phyloP scores from a whole-genome alignment of 73 alveolate species.

The Strombidium stylifer region DNA sequence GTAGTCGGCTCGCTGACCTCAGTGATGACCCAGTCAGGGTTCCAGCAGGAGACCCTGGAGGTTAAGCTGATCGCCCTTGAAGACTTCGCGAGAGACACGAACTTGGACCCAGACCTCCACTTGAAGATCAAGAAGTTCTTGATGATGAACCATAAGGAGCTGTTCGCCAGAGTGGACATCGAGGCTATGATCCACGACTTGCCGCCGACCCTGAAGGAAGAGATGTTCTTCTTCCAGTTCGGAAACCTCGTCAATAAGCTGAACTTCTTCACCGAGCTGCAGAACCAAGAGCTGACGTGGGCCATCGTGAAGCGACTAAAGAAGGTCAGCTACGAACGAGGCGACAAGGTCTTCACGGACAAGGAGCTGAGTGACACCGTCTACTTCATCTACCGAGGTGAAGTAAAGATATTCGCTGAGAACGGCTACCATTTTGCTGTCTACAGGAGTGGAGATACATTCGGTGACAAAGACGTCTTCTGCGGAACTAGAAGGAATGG shows the following conservation, averaged over 20 bases:
- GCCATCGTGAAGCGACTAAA: too few species aligned
- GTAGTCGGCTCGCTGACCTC: slow-evolving; percentile 85
- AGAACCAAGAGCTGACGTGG: slow-evolving; percentile 15
- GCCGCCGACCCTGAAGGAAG: slow-evolving; percentile 56
- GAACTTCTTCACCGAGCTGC: slow-evolving; percentile 7
- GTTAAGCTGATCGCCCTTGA: slow-evolving; percentile 37
- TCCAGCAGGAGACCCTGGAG: slow-evolving; percentile 23
- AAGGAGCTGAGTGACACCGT: too few species aligned
- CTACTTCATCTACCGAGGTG: too few species aligned
- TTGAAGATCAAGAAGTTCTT: slow-evolving; percentile 61
- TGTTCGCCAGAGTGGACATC: slow-evolving; percentile 37
- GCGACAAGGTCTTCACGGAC: too few species aligned
- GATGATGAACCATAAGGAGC: slow-evolving; percentile 50
- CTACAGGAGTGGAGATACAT: too few species aligned
- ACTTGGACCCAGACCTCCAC: slow-evolving; percentile 53
- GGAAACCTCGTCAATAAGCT: slow-evolving; percentile 1
- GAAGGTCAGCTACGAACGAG: too few species aligned
- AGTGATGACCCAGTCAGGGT: slow-evolving; percentile 40
- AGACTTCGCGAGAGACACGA: slow-evolving; percentile 75
- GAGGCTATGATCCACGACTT: slow-evolving; percentile 27
- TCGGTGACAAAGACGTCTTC: slow-evolving; percentile 19
- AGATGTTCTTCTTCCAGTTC: slow-evolving; percentile 18
- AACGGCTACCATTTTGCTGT: too few species aligned
- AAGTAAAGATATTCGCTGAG: too few species aligned
- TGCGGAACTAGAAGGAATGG: background rate